These are phyloP conservation scores for Boletus insuetus DNA, from an alignment of 768 basidiomycete genomes.

Conservation along the genomic window DNA sequence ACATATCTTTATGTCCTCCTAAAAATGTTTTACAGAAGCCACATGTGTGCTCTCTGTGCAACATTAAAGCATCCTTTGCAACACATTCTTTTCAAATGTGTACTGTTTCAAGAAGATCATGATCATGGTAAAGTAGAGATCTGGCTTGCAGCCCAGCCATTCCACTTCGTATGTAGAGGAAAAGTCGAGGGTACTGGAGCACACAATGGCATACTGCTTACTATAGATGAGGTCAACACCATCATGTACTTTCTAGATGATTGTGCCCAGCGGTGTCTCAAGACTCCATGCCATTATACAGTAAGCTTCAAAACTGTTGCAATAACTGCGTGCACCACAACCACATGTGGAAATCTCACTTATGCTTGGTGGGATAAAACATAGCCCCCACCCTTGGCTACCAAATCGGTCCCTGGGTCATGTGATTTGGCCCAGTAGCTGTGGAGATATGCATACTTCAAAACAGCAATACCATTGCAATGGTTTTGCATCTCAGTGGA, in stretches of 20 bases:
- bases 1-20: slow-evolving; percentile 75
- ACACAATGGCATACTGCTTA: slow-evolving; percentile 51
- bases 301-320: no score
- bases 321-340: no score
- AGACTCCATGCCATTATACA: slow-evolving; percentile 82
- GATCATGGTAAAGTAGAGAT: slow-evolving; percentile 70
- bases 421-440: no score
- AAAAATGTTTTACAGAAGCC: slow-evolving; percentile 51
- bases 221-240: slow-evolving; percentile 53
- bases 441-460: no score
- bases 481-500: no score
- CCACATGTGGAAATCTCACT: no score
- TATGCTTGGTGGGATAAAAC: no score
- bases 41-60: slow-evolving; percentile 50
- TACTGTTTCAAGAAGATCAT: no score
- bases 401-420: no score
- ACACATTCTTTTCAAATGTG: slow-evolving; percentile 64
- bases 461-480: no score
- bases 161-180: slow-evolving; percentile 31
- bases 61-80: slow-evolving; percentile 53
- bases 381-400: slow-evolving; percentile 54
- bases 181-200: slow-evolving; percentile 38
- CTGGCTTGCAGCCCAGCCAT: slow-evolving; percentile 72
- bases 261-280: slow-evolving; percentile 76
- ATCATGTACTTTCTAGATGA: slow-evolving; percentile 82